A percentile compares a stretch with the other conserved stretches of the same genome.
Conservation (phyloP, 2,329 filamentous ascomycete species). For the Diaporthe batatas region DNA sequence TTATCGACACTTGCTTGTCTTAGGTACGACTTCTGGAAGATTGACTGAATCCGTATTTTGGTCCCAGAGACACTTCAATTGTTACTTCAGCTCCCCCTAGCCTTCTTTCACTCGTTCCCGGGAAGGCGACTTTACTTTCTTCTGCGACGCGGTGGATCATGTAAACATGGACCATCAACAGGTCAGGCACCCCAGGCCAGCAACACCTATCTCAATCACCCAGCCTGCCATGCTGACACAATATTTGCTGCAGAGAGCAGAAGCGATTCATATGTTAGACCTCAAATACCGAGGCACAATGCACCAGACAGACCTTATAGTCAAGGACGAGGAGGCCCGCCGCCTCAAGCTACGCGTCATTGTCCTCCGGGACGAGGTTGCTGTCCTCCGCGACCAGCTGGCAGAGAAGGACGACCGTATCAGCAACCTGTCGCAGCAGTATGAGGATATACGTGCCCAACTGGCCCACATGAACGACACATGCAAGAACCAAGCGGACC, state of each 20-base stretch:
- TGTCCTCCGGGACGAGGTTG: conserved; percentile 81
- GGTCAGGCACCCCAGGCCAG: conserved; percentile 47
- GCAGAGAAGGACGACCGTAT: conserved; percentile 71
- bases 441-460: conserved; percentile 56
- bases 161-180: conserved; percentile 55
- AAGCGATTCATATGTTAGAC: conserved; percentile 71
- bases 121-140: neutral
- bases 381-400: conserved; percentile 74
- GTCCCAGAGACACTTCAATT: neutral
- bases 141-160: conserved; percentile 45
- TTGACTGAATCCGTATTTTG: neutral
- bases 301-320: conserved; percentile 75
- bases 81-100: neutral
- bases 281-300: conserved; percentile 75
- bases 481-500: conserved; percentile 60
- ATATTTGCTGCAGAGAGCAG: conserved; percentile 54
- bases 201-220: neutral
- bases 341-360: conserved; percentile 77
- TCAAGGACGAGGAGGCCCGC: conserved; percentile 81
- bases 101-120: neutral
- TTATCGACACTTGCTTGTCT: neutral
- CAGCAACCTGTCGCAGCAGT: conserved; percentile 58
- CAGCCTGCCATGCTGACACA: conserved; percentile 10
- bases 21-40: neutral
- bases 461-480: conserved; percentile 59